Percentiles rank a stretch among this genome's conserved stretches.
Evolutionary conservation across 164 flowering plant genomes (phyloP).

Genomic region (Santalum album): DNA sequence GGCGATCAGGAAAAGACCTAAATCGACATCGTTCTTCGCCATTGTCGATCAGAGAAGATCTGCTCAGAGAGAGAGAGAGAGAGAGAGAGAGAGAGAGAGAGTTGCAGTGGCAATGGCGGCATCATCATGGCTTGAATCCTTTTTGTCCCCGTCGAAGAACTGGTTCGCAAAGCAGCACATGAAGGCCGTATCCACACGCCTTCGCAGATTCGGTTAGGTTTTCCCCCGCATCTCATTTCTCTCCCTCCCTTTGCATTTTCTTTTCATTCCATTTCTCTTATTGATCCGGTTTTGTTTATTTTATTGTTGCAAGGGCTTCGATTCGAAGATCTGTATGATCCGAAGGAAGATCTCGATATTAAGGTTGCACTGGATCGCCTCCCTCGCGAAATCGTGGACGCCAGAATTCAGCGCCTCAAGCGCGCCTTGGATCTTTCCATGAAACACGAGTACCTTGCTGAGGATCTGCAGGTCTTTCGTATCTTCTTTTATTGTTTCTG

Average conservation of each 20-base stretch:
- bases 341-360: slow-evolving; percentile 65
- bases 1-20: neutral
- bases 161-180: slow-evolving; percentile 59
- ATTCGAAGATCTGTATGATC: slow-evolving; percentile 86
- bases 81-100: slow-evolving; percentile 6
- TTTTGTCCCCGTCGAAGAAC: slow-evolving; percentile 57
- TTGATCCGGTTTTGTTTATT: slow-evolving; percentile 1
- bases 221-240: neutral
- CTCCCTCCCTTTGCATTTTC: neutral
- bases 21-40: neutral
- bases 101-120: slow-evolving; percentile 22
- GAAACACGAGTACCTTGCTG: slow-evolving; percentile 87
- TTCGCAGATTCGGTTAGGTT: slow-evolving; percentile 57
- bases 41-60: too few relatives aligned
- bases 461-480: slow-evolving; percentile 62
- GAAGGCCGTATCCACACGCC: slow-evolving; percentile 61
- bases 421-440: slow-evolving; percentile 97
- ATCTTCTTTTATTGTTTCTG: neutral
- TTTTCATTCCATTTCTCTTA: slow-evolving; percentile 3
- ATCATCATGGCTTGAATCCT: slow-evolving; percentile 33
- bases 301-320: slow-evolving; percentile 45
- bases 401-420: slow-evolving; percentile 85
- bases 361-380: slow-evolving; percentile 82
- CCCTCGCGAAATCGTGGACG: slow-evolving; percentile 85
- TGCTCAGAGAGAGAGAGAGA: neutral